These are phyloP conservation scores for Colletotrichum lupini DNA, from an alignment of 2,329 filamentous ascomycete species.

Conservation along the genomic window DNA sequence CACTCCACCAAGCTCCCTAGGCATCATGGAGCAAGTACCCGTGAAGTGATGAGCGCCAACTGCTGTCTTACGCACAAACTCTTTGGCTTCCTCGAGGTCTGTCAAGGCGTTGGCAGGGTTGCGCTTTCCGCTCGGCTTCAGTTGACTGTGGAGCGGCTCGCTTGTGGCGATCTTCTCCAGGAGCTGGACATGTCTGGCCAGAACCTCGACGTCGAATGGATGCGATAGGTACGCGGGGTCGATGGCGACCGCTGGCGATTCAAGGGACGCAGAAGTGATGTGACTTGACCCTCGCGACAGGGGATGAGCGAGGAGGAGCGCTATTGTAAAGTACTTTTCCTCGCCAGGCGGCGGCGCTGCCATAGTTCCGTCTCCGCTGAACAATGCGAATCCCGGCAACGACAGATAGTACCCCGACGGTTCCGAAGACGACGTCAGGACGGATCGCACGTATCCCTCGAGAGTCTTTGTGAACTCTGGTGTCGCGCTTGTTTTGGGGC, in stretches of 20 bases:
- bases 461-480: constrained; percentile 22
- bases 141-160: constrained; percentile 52
- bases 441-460: constrained; percentile 31
- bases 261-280: constrained; percentile 55
- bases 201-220: constrained; percentile 67
- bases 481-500: constrained; percentile 19
- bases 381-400: constrained; percentile 35
- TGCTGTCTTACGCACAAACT: constrained; percentile 47
- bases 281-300: constrained; percentile 70
- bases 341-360: constrained; percentile 31
- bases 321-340: constrained; percentile 63
- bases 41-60: constrained; percentile 58
- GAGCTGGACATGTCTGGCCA: constrained; percentile 55
- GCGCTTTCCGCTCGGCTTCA: constrained; percentile 49
- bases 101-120: constrained; percentile 38
- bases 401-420: constrained; percentile 36
- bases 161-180: constrained; percentile 51
- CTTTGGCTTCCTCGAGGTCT: constrained; percentile 47
- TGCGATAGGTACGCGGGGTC: constrained; percentile 67
- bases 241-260: constrained; percentile 43
- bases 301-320: constrained; percentile 70
- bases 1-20: constrained; percentile 62
- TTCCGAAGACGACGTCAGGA: constrained; percentile 30
- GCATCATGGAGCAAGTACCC: constrained; percentile 62
- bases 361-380: constrained; percentile 31